Conservation (phyloP, 768 basidiomycete species). For the Kwoniella shandongensis region DNA sequence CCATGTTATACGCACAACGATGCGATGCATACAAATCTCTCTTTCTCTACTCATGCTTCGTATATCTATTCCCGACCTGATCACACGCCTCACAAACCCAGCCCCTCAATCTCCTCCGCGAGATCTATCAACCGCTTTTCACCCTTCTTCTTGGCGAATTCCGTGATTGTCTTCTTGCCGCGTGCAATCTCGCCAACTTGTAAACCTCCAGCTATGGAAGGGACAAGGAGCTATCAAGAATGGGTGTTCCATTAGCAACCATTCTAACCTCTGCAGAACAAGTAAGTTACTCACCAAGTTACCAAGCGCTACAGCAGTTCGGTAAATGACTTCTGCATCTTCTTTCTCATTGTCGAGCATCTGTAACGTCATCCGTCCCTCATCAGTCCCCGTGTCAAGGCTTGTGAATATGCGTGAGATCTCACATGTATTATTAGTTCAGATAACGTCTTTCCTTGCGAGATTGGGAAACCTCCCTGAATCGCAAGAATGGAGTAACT, state of each 20-base stretch:
- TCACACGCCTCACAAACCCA: conserved; percentile 23
- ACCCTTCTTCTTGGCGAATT: conserved; percentile 29
- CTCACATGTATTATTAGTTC: conserved; percentile 36
- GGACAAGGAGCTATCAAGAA: conserved; percentile 24
- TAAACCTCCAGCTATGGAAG: conserved; percentile 36
- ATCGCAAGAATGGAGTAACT: conserved; percentile 51
- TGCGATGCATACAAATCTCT: conserved; percentile 3
- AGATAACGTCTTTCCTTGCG: conserved; percentile 23
- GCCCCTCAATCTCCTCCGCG: conserved; percentile 33
- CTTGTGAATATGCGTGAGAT: neutral
- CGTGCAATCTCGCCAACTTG: conserved; percentile 37
- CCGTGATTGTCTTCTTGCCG: conserved; percentile 28
- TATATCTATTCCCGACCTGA: neutral
- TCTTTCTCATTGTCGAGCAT: conserved; percentile 46
- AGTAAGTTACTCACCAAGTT: conserved; percentile 40
- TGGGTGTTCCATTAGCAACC: neutral
- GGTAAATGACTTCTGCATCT: conserved; percentile 47
- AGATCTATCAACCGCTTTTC: conserved; percentile 48
- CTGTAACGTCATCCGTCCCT: conserved; percentile 14
- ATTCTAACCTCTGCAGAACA: neutral
- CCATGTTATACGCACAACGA: neutral
- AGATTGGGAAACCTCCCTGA: conserved; percentile 23
- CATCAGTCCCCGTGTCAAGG: neutral
- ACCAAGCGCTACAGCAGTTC: conserved; percentile 48
- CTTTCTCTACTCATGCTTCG: neutral